Conservation (phyloP, 2,329 filamentous ascomycete genomes). For the Paecilomyces niveus region DNA sequence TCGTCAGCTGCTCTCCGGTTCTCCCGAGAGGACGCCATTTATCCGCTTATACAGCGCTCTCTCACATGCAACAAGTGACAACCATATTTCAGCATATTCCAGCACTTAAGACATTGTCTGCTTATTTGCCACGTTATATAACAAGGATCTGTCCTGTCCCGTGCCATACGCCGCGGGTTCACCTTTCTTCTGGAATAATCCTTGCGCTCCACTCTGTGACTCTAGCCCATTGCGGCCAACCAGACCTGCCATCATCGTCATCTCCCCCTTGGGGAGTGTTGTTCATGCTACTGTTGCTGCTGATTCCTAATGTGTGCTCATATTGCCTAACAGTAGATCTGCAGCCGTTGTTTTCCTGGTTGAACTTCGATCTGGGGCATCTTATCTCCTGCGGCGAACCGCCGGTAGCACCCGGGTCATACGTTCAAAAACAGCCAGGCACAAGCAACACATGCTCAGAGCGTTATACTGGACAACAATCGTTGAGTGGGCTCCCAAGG, state of each 20-base stretch:
- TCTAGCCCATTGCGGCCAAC: neutral
- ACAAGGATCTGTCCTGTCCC: neutral
- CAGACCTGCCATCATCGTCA: neutral
- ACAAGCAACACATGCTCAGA: neutral
- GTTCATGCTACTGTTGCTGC: neutral
- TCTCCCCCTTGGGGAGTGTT: neutral
- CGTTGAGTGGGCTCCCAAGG: neutral
- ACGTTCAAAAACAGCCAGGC: neutral
- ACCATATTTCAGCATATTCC: neutral
- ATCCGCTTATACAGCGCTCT: neutral
- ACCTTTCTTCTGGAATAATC: neutral
- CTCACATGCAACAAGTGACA: neutral
- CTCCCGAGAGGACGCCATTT: neutral
- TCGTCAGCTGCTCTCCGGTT: neutral
- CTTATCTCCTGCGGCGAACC: neutral
- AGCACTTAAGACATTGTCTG: neutral
- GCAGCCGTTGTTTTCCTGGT: neutral
- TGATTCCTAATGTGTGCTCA: neutral
- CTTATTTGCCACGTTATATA: neutral
- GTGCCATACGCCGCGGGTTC: neutral
- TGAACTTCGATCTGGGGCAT: neutral
- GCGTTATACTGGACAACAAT: neutral
- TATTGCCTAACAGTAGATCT: neutral
- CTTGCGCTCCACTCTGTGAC: neutral
- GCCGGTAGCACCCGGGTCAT: neutral